Percentiles rank a stretch among this genome's conserved stretches.
Evolutionary conservation across 1,284 basidiomycete species (phyloP).

Genomic region (Taiwanofungus camphoratus): DNA sequence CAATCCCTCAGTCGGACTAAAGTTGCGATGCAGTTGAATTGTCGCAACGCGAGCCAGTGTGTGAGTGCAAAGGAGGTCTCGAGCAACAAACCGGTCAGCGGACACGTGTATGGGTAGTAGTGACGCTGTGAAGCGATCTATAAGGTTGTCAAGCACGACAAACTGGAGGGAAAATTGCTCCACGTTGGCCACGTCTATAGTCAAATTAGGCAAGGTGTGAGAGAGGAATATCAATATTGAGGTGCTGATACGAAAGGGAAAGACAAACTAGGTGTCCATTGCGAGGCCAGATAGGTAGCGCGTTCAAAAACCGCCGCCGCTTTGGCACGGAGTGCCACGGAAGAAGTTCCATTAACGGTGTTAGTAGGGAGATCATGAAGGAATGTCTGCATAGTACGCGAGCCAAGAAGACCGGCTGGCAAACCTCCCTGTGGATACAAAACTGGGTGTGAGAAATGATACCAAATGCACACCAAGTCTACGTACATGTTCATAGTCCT

Average conservation of each 20-base stretch:
- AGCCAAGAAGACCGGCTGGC: slow-evolving; percentile 13
- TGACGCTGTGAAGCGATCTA: slow-evolving; percentile 19
- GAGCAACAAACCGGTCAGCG: slow-evolving; percentile 12
- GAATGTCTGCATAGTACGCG: slow-evolving; percentile 24
- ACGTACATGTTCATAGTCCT: slow-evolving; percentile 27
- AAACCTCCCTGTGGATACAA: slow-evolving; percentile 14
- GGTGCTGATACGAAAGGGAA: neutral
- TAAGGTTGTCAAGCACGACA: slow-evolving; percentile 17
- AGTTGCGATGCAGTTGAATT: slow-evolving; percentile 23
- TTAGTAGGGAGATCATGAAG: slow-evolving; percentile 17
- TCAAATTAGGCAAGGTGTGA: neutral
- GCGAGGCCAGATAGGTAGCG: slow-evolving; percentile 25
- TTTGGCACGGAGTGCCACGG: slow-evolving; percentile 31
- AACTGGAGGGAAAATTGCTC: slow-evolving; percentile 20
- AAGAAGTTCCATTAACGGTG: slow-evolving; percentile 16
- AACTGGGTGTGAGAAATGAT: neutral
- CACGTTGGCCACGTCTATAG: slow-evolving; percentile 13
- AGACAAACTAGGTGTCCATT: slow-evolving; percentile 21
- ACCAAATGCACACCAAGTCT: neutral
- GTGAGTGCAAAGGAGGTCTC: slow-evolving; percentile 20
- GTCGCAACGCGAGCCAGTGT: slow-evolving; percentile 21
- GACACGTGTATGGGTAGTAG: slow-evolving; percentile 16
- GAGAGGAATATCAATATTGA: neutral
- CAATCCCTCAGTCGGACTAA: slow-evolving; percentile 14
- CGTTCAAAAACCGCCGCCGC: slow-evolving; percentile 32